Evolutionary conservation across 1,284 basidiomycete species (phyloP), one percentile per base, ranked within the genome.

Genomic region (Puccinia coronata): DNA sequence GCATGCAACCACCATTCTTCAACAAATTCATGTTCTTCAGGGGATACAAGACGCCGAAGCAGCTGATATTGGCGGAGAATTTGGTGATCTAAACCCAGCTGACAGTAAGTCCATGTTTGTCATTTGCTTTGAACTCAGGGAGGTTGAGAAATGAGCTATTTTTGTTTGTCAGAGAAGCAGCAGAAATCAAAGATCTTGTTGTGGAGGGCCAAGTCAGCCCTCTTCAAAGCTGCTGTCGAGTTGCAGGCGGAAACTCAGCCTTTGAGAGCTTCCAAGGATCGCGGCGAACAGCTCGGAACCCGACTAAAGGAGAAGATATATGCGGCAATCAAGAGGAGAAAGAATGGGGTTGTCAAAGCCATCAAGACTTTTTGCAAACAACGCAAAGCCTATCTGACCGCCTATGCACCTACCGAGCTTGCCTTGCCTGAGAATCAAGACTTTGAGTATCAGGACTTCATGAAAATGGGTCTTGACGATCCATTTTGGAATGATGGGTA

Each of bases 401-500:
- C 23, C 23, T 31, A 67, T 39, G 63, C 34, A 39, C 63, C 63
- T 18, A 36, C 28, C 23, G 18, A 43, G 41, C 36, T 23, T 9
- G 28, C 12, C 11, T 18, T 23, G 20, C 63, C 63, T 18, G 34
- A 67, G 25, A 67, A 67, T 31, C 20, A 20, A 39, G 41, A 41
- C 12, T 23, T 67, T 8, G n/a, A 23, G 14, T 67, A 67, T 43
- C 14, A 39, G 20, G 36, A 67, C n/a, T 67, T 67, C 43, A 47
- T 47, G 43, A 47, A 47, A 47, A 47, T 47, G 43, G 43, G 43
- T 9, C 43, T 47, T 47, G 70, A 55, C 25, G 47, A 72, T 25
- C 70, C 70, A 11, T 72, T 51, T 47, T 72, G 70, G 70, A 72
- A 72, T 16, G 28, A 72, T 47, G 51, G 70, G 8, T 36, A 51